Percentiles rank a stretch among this genome's conserved stretches.
phyloP scores from a whole-genome alignment of 1,284 basidiomycete genomes.

The Ceratobasidium sp. region DNA sequence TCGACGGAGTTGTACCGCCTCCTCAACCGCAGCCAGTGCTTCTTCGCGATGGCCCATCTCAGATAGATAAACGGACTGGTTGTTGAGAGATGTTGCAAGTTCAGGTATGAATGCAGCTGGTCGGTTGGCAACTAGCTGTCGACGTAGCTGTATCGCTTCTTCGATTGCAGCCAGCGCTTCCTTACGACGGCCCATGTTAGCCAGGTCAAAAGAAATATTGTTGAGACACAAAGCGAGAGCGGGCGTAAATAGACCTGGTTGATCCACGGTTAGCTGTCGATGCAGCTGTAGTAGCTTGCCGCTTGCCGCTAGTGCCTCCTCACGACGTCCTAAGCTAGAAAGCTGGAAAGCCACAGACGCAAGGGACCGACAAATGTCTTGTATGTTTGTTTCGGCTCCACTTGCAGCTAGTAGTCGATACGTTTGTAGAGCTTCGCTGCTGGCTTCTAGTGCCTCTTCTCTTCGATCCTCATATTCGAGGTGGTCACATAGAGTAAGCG shows the following conservation, averaged over 20 bases:
- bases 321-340: neutral
- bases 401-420: neutral
- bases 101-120: constrained; percentile 4
- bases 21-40: neutral
- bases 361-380: too few species aligned
- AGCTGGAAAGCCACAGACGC: neutral
- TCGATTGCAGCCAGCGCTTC: neutral
- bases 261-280: neutral
- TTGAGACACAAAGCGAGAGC: constrained; percentile 7
- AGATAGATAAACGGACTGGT: neutral
- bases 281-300: neutral
- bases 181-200: neutral
- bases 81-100: constrained; percentile 14
- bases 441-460: constrained; percentile 3
- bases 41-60: neutral
- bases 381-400: neutral
- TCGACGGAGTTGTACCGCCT: constrained; percentile 3
- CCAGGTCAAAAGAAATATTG: neutral
- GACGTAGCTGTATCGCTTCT: constrained; percentile 17
- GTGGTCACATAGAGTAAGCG: neutral
- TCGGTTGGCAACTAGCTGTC: neutral
- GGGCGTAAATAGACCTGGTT: neutral
- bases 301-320: neutral
- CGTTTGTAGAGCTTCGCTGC: neutral
- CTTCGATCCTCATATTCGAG: constrained; percentile 10